These are phyloP conservation scores for Saccharomyces mikatae DNA, from an alignment of 805 yeast genomes.

Conservation along the genomic window DNA sequence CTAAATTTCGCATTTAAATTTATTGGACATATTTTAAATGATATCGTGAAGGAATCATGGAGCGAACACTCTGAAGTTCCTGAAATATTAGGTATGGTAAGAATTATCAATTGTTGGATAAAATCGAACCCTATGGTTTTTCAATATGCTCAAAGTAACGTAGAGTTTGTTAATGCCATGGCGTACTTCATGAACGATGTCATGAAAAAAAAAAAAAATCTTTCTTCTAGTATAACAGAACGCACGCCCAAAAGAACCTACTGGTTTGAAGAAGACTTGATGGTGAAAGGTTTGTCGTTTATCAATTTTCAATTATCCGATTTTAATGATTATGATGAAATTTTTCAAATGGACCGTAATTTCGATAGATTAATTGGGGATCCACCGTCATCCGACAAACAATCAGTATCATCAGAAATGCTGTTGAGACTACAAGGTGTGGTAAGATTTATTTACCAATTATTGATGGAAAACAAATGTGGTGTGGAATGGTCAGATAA, in stretches of 20 bases:
- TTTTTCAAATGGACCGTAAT: conserved; percentile 10
- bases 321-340: conserved; percentile 42
- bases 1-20: conserved; percentile 37
- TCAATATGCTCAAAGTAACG: conserved; percentile 29
- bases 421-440: conserved; percentile 12
- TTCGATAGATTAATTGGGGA: conserved; percentile 16
- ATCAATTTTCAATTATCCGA: conserved; percentile 49
- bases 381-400: conserved; percentile 6
- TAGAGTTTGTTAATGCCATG: conserved; percentile 26
- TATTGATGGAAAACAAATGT: conserved; percentile 14
- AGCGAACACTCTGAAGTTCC: conserved; percentile 7
- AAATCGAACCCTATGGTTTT: conserved; percentile 40
- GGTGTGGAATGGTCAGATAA: conserved; percentile 14
- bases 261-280: conserved; percentile 58
- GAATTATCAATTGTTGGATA: conserved; percentile 53
- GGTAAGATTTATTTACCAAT: conserved; percentile 11
- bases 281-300: conserved; percentile 50
- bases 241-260: conserved; percentile 41
- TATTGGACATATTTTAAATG: conserved; percentile 28
- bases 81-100: conserved; percentile 29
- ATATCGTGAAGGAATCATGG: conserved; percentile 1
- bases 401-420: conserved; percentile 6
- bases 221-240: conserved; percentile 6
- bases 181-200: conserved; percentile 29
- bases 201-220: conserved; percentile 6